These are phyloP conservation scores for Phaeophleospora eucalypticola DNA, from an alignment of 2,329 filamentous ascomycete species.

Conservation along the genomic window DNA sequence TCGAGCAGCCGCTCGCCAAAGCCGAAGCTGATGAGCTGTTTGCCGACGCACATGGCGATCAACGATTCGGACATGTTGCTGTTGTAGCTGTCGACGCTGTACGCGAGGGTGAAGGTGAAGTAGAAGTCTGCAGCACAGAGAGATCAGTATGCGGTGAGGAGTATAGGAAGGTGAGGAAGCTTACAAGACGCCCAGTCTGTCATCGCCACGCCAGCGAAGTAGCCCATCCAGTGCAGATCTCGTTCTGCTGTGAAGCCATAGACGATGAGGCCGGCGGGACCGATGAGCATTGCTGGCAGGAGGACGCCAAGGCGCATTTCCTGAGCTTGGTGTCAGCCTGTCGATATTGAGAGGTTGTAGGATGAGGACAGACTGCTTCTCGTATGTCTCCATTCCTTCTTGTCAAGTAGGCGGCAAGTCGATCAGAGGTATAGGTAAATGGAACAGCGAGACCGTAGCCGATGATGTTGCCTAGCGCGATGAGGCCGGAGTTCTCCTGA, in stretches of 20 bases:
- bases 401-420: constrained; percentile 31
- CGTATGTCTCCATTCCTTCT: constrained; percentile 26
- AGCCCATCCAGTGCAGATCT: constrained; percentile 35
- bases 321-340: background rate
- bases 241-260: constrained; percentile 34
- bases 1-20: constrained; percentile 31
- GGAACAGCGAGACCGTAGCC: constrained; percentile 35
- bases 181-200: constrained; percentile 29
- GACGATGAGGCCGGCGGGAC: constrained; percentile 33
- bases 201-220: constrained; percentile 37
- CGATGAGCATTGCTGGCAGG: constrained; percentile 34
- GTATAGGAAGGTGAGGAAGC: no score
- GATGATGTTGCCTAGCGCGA: constrained; percentile 35
- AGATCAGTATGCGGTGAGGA: no score
- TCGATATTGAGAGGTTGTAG: no score
- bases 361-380: no score
- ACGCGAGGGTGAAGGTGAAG: constrained; percentile 53
- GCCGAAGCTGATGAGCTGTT: constrained; percentile 35
- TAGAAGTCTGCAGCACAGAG: constrained; percentile 16
- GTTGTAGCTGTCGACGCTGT: constrained; percentile 58
- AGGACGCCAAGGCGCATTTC: constrained; percentile 34
- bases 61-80: constrained; percentile 60
- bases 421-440: constrained; percentile 29
- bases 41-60: constrained; percentile 40
- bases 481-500: constrained; percentile 24